Conservation (phyloP, 768 basidiomycete genomes). For the Mycena floridula region DNA sequence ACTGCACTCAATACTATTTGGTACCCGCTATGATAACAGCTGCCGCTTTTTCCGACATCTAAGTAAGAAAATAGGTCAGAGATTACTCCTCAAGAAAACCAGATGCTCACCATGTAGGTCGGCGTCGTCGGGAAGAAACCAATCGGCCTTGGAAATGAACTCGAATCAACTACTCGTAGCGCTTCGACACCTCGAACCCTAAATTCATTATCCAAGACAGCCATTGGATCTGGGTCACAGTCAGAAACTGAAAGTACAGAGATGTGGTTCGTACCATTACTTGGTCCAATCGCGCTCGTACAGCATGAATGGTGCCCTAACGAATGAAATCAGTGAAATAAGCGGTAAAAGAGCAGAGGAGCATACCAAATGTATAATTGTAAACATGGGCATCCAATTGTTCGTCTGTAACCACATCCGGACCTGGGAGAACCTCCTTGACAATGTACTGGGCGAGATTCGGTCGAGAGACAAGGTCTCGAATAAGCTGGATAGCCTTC, state of each 20-base stretch:
- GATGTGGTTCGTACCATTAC: slow-evolving; percentile 16
- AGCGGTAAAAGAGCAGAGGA: too few relatives aligned
- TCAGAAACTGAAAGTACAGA: neutral
- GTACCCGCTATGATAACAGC: slow-evolving; percentile 5
- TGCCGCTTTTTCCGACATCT: slow-evolving; percentile 25
- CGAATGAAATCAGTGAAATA: neutral
- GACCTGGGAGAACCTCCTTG: slow-evolving; percentile 16
- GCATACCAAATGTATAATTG: slow-evolving; percentile 19
- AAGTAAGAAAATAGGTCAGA: slow-evolving; percentile 1
- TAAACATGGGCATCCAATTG: slow-evolving; percentile 19
- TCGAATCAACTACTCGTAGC: slow-evolving; percentile 25
- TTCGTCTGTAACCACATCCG: slow-evolving; percentile 13
- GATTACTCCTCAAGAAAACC: neutral
- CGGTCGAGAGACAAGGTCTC: slow-evolving; percentile 12
- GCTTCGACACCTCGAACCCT: slow-evolving; percentile 22
- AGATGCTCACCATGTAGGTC: slow-evolving; percentile 20
- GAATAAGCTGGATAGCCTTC: slow-evolving; percentile 18
- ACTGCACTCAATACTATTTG: neutral
- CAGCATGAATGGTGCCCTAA: slow-evolving; percentile 26
- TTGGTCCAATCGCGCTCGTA: slow-evolving; percentile 22
- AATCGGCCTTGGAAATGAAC: slow-evolving; percentile 22
- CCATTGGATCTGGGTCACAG: slow-evolving; percentile 16
- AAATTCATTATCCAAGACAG: slow-evolving; percentile 25
- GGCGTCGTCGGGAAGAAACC: slow-evolving; percentile 25
- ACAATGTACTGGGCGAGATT: slow-evolving; percentile 8